Base-by-base conservation (phyloP, 23 red algal species). In the Gracilariopsis chorda region DNA sequence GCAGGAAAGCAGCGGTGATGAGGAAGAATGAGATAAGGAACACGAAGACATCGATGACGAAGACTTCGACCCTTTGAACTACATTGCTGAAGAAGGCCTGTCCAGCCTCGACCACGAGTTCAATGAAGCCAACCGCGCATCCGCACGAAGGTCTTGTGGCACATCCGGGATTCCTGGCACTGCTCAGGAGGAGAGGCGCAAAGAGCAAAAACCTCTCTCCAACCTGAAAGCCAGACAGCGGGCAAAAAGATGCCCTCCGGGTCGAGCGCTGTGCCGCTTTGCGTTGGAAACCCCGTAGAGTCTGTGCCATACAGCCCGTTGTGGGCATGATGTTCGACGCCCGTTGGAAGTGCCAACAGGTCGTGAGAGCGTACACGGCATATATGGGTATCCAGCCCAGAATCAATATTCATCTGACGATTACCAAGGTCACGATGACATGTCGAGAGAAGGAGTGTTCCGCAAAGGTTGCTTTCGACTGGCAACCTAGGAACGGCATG, bases 281-380 rank as follows among this genome's bases (percentile, higher is more conserved):
- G 58, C 58, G 9, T 63, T 74, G 16, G 67, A 74, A 74, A 41
- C 67, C 27, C 12, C 67, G 27, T 20, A 32, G 28, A 39, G 13
- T 74, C 11, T 37, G 35, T 32, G 24, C 67, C 28, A 74, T 74
- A n/a, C n/a, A n/a, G n/a, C n/a, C n/a, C n/a, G n/a, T n/a, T n/a
- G 10, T 80, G 21, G 43, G 75, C 20, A 80, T 80, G 44, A 23
- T 25, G 23, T 29, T 80, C 45, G 46, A 55, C 45, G 46, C 49
- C 34, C 42, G 51, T 0, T 80, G 44, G 76, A 80, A 80, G 19
- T 80, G 76, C 42, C 8, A 80, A 41, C 76, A 80, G 46, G 7
- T 80, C 24, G 23, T 80, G 44, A 51, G 45, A 37, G 53, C 76
- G 34, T 24, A 80, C 24, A 80, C 0, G 34, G 1, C 76, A 11